Conservation (phyloP, 495 filamentous ascomycete species). For the Podospora conica region DNA sequence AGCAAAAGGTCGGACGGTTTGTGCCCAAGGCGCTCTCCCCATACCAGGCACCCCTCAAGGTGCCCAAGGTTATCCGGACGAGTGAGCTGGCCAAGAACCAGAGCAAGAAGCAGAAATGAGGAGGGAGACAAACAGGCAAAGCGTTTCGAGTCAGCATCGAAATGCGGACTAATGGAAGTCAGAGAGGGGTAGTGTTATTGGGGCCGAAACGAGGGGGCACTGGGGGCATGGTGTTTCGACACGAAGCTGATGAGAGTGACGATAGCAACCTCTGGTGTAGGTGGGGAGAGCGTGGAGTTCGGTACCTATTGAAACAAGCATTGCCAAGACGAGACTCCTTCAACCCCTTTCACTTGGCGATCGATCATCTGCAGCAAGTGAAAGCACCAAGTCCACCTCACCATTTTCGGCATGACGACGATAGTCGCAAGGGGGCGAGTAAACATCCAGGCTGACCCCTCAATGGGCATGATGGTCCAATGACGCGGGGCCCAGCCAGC, state of each 20-base stretch:
- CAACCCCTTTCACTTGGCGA: background rate
- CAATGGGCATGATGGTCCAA: background rate
- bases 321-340: background rate
- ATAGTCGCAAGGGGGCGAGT: background rate
- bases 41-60: constrained; percentile 28
- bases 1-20: constrained; percentile 73
- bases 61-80: constrained; percentile 39
- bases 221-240: background rate
- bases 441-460: background rate
- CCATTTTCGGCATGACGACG: background rate
- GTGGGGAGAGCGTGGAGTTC: background rate
- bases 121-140: background rate
- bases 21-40: constrained; percentile 51
- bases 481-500: background rate
- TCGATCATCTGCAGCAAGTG: background rate
- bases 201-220: background rate
- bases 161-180: background rate
- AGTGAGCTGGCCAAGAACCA: constrained; percentile 40
- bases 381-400: background rate
- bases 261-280: background rate
- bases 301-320: background rate
- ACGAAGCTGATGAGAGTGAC: background rate
- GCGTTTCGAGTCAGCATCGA: background rate
- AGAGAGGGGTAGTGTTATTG: background rate
- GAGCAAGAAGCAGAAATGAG: constrained; percentile 15